Conservation (phyloP, 306 rosid species). For the Citrullus amarus region DNA sequence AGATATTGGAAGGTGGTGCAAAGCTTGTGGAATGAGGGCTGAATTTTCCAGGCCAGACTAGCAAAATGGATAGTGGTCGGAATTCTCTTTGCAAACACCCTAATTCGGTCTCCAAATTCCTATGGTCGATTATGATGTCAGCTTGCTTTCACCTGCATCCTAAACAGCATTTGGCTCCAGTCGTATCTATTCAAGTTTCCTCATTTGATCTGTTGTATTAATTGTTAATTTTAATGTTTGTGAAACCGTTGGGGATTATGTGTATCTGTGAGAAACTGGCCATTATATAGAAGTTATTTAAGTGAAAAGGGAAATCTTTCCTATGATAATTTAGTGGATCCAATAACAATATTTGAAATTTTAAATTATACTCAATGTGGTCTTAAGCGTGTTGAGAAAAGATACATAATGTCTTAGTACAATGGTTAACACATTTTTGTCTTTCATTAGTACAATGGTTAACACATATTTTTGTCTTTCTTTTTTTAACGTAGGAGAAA, state of each 20-base stretch:
- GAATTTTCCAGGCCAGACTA: constrained; percentile 11
- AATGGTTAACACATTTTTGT: too few relatives aligned
- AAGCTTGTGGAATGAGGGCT: constrained; percentile 26
- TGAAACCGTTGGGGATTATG: background rate
- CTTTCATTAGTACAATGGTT: too few relatives aligned
- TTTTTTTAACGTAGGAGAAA: too few relatives aligned
- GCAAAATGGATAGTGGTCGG: background rate
- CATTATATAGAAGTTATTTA: background rate
- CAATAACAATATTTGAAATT: too few relatives aligned
- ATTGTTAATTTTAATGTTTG: too few relatives aligned
- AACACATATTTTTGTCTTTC: too few relatives aligned
- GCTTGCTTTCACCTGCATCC: background rate
- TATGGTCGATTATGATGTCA: background rate
- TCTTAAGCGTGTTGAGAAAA: too few relatives aligned
- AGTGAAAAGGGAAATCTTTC: too few relatives aligned
- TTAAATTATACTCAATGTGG: too few relatives aligned
- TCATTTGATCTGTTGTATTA: background rate
- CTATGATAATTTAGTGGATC: too few relatives aligned
- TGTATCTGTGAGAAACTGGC: background rate
- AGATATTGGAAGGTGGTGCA: constrained; percentile 72
- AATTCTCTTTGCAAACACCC: background rate
- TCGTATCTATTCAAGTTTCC: background rate
- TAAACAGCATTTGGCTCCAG: background rate
- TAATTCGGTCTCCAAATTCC: background rate
- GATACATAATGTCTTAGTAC: too few relatives aligned